Evolutionary conservation across 2,329 filamentous ascomycete genomes (phyloP).

Genomic region (Fusarium veterinarium): DNA sequence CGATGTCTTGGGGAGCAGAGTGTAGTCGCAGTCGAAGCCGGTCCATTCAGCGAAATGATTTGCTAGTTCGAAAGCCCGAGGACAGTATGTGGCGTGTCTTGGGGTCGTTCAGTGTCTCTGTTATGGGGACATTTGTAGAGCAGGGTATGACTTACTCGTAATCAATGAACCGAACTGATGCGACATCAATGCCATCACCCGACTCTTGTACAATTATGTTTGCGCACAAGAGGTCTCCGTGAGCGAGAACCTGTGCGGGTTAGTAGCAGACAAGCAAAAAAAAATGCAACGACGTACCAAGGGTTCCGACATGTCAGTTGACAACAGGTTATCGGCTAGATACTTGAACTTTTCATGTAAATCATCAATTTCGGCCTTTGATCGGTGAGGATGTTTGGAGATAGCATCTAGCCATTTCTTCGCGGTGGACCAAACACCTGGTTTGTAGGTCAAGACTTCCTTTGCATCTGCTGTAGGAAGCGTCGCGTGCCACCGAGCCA

Average conservation of each 20-base stretch:
- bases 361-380: slow-evolving; percentile 1
- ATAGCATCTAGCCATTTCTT: slow-evolving; percentile 38
- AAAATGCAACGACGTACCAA: slow-evolving; percentile 25
- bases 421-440: slow-evolving; percentile 37
- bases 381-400: slow-evolving; percentile 1
- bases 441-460: slow-evolving; percentile 10
- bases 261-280: background rate
- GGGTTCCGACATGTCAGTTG: slow-evolving; percentile 15
- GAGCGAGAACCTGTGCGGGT: slow-evolving; percentile 33
- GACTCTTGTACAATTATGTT: slow-evolving; percentile 38
- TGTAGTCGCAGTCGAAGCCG: slow-evolving; percentile 38
- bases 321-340: slow-evolving; percentile 15
- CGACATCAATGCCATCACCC: background rate
- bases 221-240: slow-evolving; percentile 37
- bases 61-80: slow-evolving; percentile 37
- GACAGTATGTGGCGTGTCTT: slow-evolving; percentile 41
- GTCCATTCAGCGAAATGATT: slow-evolving; percentile 42
- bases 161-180: slow-evolving; percentile 39
- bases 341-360: slow-evolving; percentile 33
- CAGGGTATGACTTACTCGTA: slow-evolving; percentile 35
- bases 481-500: slow-evolving; percentile 33
- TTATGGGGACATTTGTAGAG: background rate
- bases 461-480: slow-evolving; percentile 7
- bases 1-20: slow-evolving; percentile 23
- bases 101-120: background rate